phyloP scores from a whole-genome alignment of 1,284 basidiomycete genomes.

The Marasmius sp. region DNA sequence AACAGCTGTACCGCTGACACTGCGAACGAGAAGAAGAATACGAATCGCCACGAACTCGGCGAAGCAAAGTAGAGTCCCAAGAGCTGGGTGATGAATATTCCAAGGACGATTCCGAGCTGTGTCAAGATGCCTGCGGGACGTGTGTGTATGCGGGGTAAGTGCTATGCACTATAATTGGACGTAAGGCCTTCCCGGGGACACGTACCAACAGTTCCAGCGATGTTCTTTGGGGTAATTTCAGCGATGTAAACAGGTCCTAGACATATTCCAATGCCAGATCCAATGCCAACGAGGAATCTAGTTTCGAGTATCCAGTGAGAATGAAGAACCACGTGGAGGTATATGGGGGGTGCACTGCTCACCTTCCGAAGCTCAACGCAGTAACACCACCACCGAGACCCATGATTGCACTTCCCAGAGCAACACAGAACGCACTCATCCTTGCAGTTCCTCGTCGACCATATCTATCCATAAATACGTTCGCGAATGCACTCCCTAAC shows the following conservation, averaged over 20 bases:
- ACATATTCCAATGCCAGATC: slow-evolving; percentile 83
- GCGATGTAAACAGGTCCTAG: slow-evolving; percentile 86
- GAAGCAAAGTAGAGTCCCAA: slow-evolving; percentile 65
- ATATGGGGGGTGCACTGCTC: slow-evolving; percentile 15
- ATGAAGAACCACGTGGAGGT: slow-evolving; percentile 1
- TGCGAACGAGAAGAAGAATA: slow-evolving; percentile 65
- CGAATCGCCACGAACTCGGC: slow-evolving; percentile 67
- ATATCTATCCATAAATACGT: slow-evolving; percentile 64
- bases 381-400: slow-evolving; percentile 57
- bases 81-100: slow-evolving; percentile 78
- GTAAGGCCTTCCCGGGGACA: slow-evolving; percentile 4
- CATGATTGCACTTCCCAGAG: slow-evolving; percentile 66
- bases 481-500: slow-evolving; percentile 72
- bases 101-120: slow-evolving; percentile 84
- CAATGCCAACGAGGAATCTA: slow-evolving; percentile 78
- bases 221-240: slow-evolving; percentile 74
- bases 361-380: slow-evolving; percentile 71
- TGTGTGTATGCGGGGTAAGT: neutral
- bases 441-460: slow-evolving; percentile 69
- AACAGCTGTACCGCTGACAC: slow-evolving; percentile 63
- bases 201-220: slow-evolving; percentile 73
- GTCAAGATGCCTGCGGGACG: slow-evolving; percentile 76
- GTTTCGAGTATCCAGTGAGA: slow-evolving; percentile 1
- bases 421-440: slow-evolving; percentile 58
- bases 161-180: slow-evolving; percentile 14